Evolutionary conservation across 2,329 filamentous ascomycete genomes (phyloP).

Genomic region (Cladosporium oxysporum): DNA sequence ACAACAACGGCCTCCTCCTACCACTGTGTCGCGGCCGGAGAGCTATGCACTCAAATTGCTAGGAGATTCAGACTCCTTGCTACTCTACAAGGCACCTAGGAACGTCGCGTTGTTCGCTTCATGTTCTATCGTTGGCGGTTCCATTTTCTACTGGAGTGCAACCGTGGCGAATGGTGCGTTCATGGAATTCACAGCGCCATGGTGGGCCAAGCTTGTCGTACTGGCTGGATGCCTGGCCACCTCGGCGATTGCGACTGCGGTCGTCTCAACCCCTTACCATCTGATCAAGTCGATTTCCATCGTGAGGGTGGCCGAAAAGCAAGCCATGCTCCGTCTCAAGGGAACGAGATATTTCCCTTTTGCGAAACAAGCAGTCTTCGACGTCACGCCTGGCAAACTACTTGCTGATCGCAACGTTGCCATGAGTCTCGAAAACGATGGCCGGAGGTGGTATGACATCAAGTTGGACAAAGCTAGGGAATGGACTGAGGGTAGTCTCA

Average conservation of each 20-base stretch:
- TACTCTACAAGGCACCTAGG: slow-evolving; percentile 10
- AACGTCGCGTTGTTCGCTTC: neutral
- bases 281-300: slow-evolving; percentile 14
- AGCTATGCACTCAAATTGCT: slow-evolving; percentile 2
- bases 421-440: neutral
- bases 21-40: neutral
- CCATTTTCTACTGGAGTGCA: neutral
- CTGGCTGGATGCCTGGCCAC: slow-evolving; percentile 4
- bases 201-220: slow-evolving; percentile 4
- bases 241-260: neutral
- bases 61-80: neutral
- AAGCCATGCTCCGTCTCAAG: neutral
- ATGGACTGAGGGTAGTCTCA: neutral
- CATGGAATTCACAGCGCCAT: neutral
- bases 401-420: neutral
- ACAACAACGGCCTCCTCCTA: neutral
- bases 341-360: slow-evolving; percentile 8
- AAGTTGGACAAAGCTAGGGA: neutral
- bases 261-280: neutral
- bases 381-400: neutral
- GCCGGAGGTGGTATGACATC: neutral
- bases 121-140: neutral
- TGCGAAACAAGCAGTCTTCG: neutral
- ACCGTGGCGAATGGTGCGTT: neutral
- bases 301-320: neutral